Evolutionary conservation across 306 rosid genomes (phyloP), one percentile per base, ranked within the genome.

Genomic region (Biancaea sappan): DNA sequence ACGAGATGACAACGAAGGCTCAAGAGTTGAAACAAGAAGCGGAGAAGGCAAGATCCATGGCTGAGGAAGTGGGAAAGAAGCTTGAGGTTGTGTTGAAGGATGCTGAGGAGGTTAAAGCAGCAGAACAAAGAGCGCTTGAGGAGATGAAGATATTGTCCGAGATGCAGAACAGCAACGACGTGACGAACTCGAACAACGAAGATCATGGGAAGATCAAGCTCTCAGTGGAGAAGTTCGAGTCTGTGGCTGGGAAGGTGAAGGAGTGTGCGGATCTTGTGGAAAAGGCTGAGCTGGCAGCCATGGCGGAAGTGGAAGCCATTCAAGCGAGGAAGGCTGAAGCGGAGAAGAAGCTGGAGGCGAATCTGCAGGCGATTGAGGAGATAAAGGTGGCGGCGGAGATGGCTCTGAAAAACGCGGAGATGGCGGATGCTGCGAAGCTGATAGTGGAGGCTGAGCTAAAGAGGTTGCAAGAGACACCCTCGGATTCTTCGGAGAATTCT

Each of bases 341-440:
- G 13, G 85, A 79, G 15, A 86, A 57, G 32, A 94, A 83, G 43
- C 47, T 88, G 38, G 96, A 90, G 66, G 96, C 92, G 35, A 87
- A 87, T 61, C 72, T 88, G 61, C 88, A 67, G 78, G 93, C 95
- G 4, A 90, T 92, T 15, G 96, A 92, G 68, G 96, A 92, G 74
- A 92, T 94, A 25, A 84, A 87, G 59, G 78, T 73, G 18, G 99
- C 98, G 52, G 92, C 96, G 24, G 89, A 90, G n/a, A 40, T 92
- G 75, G 99, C 96, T 56, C 38, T 94, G 72, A 88, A 73, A 77
- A 84, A 85, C 8, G 96, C 99, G 53, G 96, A 89, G 74, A 81
- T 83, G 86, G 96, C 96, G 6, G 96, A 89, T 41, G 74, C 91
- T 0, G 96, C 97, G 15, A 91, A 90, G 80, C 2, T 63, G 26